phyloP scores from a whole-genome alignment of 1,284 basidiomycete species.

The Malassezia sp. region DNA sequence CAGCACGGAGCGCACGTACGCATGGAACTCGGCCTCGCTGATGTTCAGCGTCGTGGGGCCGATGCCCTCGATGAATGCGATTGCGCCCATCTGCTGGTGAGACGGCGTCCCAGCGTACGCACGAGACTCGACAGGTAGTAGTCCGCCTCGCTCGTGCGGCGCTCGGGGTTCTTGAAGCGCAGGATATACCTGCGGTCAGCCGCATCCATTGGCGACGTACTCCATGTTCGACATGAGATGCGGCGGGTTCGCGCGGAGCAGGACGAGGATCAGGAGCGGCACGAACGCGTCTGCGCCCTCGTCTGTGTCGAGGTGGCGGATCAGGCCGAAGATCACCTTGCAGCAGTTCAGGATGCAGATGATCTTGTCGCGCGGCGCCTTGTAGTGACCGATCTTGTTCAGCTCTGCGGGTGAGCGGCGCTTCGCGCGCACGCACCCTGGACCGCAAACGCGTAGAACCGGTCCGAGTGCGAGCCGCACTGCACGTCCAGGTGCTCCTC shows the following conservation, averaged over 20 bases:
- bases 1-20: slow-evolving; percentile 21
- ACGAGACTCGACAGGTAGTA: slow-evolving; percentile 92
- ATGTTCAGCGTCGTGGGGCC: slow-evolving; percentile 85
- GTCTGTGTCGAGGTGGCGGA: slow-evolving; percentile 60
- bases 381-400: slow-evolving; percentile 94
- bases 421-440: too few relatives aligned
- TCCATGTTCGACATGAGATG: slow-evolving; percentile 85
- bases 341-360: slow-evolving; percentile 96
- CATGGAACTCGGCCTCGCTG: slow-evolving; percentile 80
- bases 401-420: too few relatives aligned
- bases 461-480: slow-evolving; percentile 50
- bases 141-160: slow-evolving; percentile 84
- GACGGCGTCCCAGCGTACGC: too few relatives aligned
- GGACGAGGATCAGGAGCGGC: slow-evolving; percentile 85
- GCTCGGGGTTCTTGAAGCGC: slow-evolving; percentile 78
- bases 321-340: slow-evolving; percentile 96
- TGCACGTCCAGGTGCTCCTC: slow-evolving; percentile 69
- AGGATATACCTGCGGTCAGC: too few relatives aligned
- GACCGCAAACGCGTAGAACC: slow-evolving; percentile 85
- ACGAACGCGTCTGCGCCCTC: slow-evolving; percentile 70
- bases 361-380: slow-evolving; percentile 91
- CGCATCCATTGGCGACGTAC: too few relatives aligned
- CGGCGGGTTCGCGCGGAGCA: slow-evolving; percentile 82
- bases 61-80: slow-evolving; percentile 93
- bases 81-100: too few relatives aligned